Percentiles rank a stretch among this genome's conserved stretches.
Evolutionary conservation across 495 filamentous ascomycete species (phyloP).

Genomic region (Penicillium diatomitis): DNA sequence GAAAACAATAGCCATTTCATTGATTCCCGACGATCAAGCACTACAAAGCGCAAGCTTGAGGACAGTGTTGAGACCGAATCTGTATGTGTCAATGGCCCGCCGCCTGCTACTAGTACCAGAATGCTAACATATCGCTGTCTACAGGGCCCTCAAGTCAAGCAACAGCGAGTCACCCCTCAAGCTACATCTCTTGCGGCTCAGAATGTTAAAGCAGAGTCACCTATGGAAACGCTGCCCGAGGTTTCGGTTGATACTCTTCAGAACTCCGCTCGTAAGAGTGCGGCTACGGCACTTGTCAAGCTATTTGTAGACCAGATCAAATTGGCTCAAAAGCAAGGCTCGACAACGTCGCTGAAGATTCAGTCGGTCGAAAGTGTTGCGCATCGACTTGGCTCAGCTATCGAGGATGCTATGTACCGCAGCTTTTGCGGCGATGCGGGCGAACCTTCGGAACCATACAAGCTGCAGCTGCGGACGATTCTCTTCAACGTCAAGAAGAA

Average conservation of each 20-base stretch:
- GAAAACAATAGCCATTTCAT: conserved; percentile 23
- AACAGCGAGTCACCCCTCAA: conserved; percentile 27
- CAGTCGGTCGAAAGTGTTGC: conserved; percentile 44
- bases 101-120: no score
- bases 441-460: conserved; percentile 46
- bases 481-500: conserved; percentile 82
- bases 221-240: conserved; percentile 7
- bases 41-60: conserved; percentile 38
- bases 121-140: conserved; percentile 5
- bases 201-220: conserved; percentile 26
- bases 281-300: conserved; percentile 43
- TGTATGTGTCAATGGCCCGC: conserved; percentile 12
- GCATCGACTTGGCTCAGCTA: conserved; percentile 51
- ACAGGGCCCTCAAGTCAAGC: conserved; percentile 34
- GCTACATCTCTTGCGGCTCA: conserved; percentile 8
- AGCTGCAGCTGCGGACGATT: conserved; percentile 52
- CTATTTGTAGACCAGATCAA: conserved; percentile 45
- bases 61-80: conserved; percentile 28
- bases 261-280: conserved; percentile 39
- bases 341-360: conserved; percentile 39
- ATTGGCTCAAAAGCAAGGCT: conserved; percentile 38
- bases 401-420: conserved; percentile 63
- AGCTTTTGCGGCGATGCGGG: conserved; percentile 42
- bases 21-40: conserved; percentile 23
- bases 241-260: conserved; percentile 33